Evolutionary conservation across 495 filamentous ascomycete species (phyloP), one percentile per base, ranked within the genome.

Genomic region (Tuber umbilicatum): DNA sequence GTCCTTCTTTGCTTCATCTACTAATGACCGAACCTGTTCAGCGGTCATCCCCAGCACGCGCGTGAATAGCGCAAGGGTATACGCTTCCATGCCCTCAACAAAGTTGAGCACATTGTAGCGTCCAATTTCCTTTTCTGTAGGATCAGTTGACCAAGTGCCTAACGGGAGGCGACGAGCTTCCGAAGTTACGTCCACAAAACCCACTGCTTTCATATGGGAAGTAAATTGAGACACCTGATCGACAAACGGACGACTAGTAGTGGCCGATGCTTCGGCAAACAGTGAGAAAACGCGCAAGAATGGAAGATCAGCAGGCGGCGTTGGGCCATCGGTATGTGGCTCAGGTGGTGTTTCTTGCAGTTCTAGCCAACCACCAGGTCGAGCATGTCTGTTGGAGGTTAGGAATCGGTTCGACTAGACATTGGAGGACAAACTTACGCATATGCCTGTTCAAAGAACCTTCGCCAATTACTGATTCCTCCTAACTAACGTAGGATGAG

Each of bases 281-380:
- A 81, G 43, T 5, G 38, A 17, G 23, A 76, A 55, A 4, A 70
- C 55, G 6, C 50, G 73, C 21, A 79, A 76, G 16, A 81, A 42
- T 43, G 80, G 73, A n/a, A 81, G 64, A 42, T 76, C 74, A 38
- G 76, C 60, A 14, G 79, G 71, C 35, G 73, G 78, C 6, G 45
- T 71, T 37, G 73, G 73, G 2, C 70, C 74, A 41, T 81, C 74
- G 14, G 79, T 71, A 64, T 70, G 71, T 55, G 71, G 55, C 38
- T 76, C 70, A 23, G 67, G 23, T 38, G 79, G 79, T 5, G 69
- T 75, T 35, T 81, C 80, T 70, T 81, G 79, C n/a, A 81, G 39
- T 45, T 81, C 80, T 40, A 81, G 37, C 79, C 79, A 81, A 38
- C 80, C 80, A 2, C 74, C 76, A 55, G 80, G 80, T 43, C 74